phyloP scores from a whole-genome alignment of 805 yeast species.

The Sugiyamaella smithiae region DNA sequence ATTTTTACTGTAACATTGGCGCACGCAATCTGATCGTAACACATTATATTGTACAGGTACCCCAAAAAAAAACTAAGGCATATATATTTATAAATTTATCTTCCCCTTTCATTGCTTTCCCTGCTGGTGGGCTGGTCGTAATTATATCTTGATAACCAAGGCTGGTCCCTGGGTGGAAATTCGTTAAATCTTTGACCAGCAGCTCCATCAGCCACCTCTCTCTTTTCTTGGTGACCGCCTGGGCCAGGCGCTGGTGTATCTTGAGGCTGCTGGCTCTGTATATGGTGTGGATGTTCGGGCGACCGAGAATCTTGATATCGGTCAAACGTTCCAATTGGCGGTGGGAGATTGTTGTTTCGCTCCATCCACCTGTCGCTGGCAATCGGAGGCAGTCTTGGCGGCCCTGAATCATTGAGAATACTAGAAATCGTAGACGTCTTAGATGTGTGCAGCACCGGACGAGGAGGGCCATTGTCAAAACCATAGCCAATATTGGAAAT shows the following conservation, averaged over 20 bases:
- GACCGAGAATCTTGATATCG: conserved; percentile 1
- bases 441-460: conserved; percentile 24
- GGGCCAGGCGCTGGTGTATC: neutral
- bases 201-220: neutral
- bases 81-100: too few relatives aligned
- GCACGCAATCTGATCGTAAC: too few relatives aligned
- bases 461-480: conserved; percentile 12
- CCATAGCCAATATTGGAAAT: conserved; percentile 4
- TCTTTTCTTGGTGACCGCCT: too few relatives aligned
- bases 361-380: conserved; percentile 6
- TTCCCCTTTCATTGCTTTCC: conserved; percentile 23
- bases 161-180: neutral
- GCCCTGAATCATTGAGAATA: conserved; percentile 17
- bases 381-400: conserved; percentile 13
- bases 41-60: conserved; percentile 4
- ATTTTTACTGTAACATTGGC: neutral
- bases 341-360: neutral
- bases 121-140: conserved; percentile 15
- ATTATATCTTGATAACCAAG: neutral
- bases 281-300: neutral
- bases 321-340: neutral
- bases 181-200: neutral
- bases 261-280: neutral
- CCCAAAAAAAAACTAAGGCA: too few relatives aligned
- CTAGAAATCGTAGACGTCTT: conserved; percentile 20